Evolutionary conservation across 1,284 basidiomycete genomes (phyloP).

Genomic region (Cryptococcus sp.): DNA sequence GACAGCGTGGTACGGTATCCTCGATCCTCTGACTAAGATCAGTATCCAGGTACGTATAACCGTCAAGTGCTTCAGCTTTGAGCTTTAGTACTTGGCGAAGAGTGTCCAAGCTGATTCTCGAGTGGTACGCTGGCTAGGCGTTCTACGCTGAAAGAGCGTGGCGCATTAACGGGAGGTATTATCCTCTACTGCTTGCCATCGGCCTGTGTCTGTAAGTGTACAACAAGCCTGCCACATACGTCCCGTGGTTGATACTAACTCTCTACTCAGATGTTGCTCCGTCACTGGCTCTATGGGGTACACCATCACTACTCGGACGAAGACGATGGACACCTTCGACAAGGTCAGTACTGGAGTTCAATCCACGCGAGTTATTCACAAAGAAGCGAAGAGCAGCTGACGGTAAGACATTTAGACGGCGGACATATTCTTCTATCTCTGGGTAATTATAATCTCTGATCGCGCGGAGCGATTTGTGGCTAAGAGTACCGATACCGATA

Average conservation of each 20-base stretch:
- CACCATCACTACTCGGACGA: constrained; percentile 3
- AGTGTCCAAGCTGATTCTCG: not conserved
- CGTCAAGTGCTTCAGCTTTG: not conserved
- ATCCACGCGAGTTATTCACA: too few relatives aligned
- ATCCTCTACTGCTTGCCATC: constrained; percentile 7
- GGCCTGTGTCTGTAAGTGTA: constrained; percentile 6
- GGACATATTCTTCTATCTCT: constrained; percentile 18
- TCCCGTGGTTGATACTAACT: not conserved
- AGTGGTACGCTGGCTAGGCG: not conserved
- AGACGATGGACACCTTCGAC: constrained; percentile 8
- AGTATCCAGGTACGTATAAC: constrained; percentile 14
- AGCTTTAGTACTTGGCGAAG: not conserved
- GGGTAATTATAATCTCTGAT: constrained; percentile 4
- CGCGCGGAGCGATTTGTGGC: not conserved
- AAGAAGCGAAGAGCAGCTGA: too few relatives aligned
- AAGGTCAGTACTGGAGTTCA: constrained; percentile 1
- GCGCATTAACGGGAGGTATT: constrained; percentile 15
- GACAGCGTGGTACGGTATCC: constrained; percentile 18
- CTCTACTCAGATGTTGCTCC: not conserved
- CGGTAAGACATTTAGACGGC: constrained; percentile 1
- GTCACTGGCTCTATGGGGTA: constrained; percentile 16
- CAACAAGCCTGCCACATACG: not conserved
- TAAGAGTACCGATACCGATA: not conserved
- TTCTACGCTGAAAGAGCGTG: constrained; percentile 24
- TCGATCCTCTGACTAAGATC: constrained; percentile 18